Evolutionary conservation across 116 monocot species (phyloP).

Genomic region (Papilionanthe hybrid): DNA sequence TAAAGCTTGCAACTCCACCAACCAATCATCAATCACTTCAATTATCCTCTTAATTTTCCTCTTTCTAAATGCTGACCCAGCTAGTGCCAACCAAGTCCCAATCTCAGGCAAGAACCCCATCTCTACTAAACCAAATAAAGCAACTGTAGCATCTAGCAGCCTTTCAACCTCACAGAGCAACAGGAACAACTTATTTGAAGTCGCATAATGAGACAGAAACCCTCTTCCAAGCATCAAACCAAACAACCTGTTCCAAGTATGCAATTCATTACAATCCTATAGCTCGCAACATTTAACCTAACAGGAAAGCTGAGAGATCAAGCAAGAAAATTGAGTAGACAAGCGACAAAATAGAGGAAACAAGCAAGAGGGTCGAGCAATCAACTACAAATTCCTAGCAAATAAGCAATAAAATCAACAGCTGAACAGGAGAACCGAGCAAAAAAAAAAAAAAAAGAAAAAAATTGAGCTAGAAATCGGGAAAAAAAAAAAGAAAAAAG

Average conservation of each 20-base stretch:
- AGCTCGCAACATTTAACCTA: conserved; percentile 66
- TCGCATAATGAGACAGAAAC: conserved; percentile 64
- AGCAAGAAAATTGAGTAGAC: too few species aligned
- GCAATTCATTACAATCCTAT: conserved; percentile 83
- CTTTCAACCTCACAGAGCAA: conserved; percentile 56
- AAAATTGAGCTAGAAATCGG: too few species aligned
- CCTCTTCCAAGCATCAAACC: conserved; percentile 68
- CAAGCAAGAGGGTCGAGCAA: too few species aligned
- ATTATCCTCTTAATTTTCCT: too few species aligned
- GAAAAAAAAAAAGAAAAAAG: too few species aligned
- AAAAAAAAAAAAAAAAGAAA: too few species aligned
- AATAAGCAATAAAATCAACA: too few species aligned
- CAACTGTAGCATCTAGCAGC: conserved; percentile 55
- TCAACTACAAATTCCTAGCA: too few species aligned
- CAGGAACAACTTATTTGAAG: conserved; percentile 72
- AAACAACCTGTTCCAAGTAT: conserved; percentile 36
- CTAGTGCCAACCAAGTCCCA: conserved; percentile 46
- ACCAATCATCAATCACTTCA: conserved; percentile 39
- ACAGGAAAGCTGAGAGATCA: too few species aligned
- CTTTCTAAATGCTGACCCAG: conserved; percentile 42
- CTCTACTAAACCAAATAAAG: conserved; percentile 55
- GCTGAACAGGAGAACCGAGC: too few species aligned
- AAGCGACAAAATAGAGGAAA: too few species aligned
- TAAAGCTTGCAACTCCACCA: not conserved
- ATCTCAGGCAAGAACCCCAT: conserved; percentile 60